These are phyloP conservation scores for Carex parvula DNA, from an alignment of 176 grass and related monocot genomes.

Conservation along the genomic window DNA sequence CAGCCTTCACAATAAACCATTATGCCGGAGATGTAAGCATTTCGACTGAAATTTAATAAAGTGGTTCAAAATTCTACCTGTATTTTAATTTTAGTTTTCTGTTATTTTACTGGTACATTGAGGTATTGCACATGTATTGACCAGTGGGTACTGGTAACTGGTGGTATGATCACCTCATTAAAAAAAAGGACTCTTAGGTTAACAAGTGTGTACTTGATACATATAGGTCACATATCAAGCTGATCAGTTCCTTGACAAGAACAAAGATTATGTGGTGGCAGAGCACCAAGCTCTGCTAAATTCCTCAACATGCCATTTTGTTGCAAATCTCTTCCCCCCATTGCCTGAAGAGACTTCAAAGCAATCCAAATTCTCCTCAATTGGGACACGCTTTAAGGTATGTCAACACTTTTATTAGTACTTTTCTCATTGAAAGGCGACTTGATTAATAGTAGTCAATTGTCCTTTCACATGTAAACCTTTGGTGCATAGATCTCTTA, in stretches of 20 bases:
- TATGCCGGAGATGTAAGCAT: slow-evolving; percentile 98
- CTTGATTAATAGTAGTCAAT: slow-evolving; percentile 30
- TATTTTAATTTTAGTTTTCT: not conserved
- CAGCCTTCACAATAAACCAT: slow-evolving; percentile 89
- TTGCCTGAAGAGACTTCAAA: slow-evolving; percentile 84
- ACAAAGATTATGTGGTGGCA: slow-evolving; percentile 98
- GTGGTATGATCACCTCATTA: not conserved
- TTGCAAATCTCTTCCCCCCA: slow-evolving; percentile 85
- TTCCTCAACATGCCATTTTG: slow-evolving; percentile 71
- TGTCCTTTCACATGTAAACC: slow-evolving; percentile 25
- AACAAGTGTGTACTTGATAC: not conserved
- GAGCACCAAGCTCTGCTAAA: slow-evolving; percentile 95
- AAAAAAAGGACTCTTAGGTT: not conserved
- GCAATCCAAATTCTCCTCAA: slow-evolving; percentile 97
- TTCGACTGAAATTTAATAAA: not conserved
- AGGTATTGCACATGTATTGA: slow-evolving; percentile 5
- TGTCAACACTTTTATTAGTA: slow-evolving; percentile 1
- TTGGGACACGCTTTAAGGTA: slow-evolving; percentile 96
- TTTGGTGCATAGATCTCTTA: not conserved
- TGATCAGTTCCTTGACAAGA: slow-evolving; percentile 93
- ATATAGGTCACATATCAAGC: slow-evolving; percentile 92
- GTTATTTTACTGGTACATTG: slow-evolving; percentile 17
- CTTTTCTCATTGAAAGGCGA: not conserved
- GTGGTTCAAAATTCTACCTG: not conserved
- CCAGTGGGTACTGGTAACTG: not conserved